Percentiles rank a stretch among this genome's conserved stretches.
Evolutionary conservation across 805 yeast genomes (phyloP).

Genomic region (Alloascoidea africana): DNA sequence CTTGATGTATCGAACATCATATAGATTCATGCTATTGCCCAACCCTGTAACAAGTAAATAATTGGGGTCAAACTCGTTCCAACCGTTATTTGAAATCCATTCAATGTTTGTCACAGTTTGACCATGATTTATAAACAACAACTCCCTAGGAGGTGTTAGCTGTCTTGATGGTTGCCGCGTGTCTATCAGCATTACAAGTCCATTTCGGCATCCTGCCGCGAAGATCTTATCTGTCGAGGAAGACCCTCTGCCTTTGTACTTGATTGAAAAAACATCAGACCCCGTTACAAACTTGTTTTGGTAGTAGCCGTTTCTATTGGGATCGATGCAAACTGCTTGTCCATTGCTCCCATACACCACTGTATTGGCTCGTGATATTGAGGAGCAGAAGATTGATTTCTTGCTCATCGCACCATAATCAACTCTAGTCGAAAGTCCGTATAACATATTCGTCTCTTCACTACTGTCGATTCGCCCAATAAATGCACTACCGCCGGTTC

Average conservation of each 20-base stretch:
- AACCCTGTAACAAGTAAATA: not conserved
- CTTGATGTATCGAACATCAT: not conserved
- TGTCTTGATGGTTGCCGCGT: not conserved
- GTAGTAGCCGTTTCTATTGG: conserved; percentile 1
- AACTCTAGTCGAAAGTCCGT: conserved; percentile 1
- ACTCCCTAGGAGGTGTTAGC: not conserved
- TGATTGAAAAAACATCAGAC: not conserved
- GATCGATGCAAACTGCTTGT: not conserved
- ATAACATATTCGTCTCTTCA: not conserved
- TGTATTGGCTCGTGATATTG: not conserved
- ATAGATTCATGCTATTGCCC: not conserved
- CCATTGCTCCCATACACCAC: not conserved
- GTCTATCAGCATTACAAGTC: not conserved
- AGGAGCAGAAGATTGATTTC: not conserved
- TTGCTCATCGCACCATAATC: not conserved
- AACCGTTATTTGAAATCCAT: not conserved
- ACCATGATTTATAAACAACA: not conserved
- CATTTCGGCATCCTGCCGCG: not conserved
- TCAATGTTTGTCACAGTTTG: not conserved
- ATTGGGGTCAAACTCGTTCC: not conserved
- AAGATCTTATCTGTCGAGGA: not conserved
- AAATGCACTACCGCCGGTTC: not conserved
- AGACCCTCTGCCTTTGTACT: not conserved
- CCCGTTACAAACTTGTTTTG: not conserved
- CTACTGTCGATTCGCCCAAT: not conserved